These are phyloP conservation scores for Fusarium bulbicola DNA, from an alignment of 2,329 filamentous ascomycete genomes.

Conservation along the genomic window DNA sequence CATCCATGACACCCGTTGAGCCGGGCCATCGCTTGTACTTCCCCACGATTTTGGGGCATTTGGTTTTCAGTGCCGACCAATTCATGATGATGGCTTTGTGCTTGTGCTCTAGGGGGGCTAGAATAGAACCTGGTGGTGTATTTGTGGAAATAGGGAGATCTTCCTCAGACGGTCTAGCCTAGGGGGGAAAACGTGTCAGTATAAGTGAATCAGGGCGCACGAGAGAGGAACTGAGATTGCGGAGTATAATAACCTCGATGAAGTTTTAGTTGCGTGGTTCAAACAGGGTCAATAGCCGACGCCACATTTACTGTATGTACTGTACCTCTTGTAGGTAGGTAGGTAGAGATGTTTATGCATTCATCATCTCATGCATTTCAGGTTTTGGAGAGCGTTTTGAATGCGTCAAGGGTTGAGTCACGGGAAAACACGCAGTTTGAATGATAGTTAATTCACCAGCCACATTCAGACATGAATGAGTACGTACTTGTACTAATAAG, in stretches of 20 bases:
- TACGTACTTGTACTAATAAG: neutral
- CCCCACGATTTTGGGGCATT: constrained; percentile 23
- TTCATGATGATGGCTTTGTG: neutral
- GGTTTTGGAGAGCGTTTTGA: constrained; percentile 17
- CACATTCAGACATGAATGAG: neutral
- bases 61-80: neutral
- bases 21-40: constrained; percentile 23
- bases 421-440: neutral
- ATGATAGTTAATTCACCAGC: neutral
- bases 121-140: neutral
- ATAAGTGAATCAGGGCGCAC: constrained; percentile 14
- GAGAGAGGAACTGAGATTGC: constrained; percentile 36
- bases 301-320: constrained; percentile 18
- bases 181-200: neutral
- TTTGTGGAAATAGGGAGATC: constrained; percentile 23
- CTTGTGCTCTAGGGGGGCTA: neutral
- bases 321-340: neutral
- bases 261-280: constrained; percentile 36
- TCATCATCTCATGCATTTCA: constrained; percentile 11
- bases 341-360: neutral
- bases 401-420: constrained; percentile 1
- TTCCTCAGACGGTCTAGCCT: constrained; percentile 35
- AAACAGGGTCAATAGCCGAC: constrained; percentile 40
- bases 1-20: constrained; percentile 18
- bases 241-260: constrained; percentile 36